Base-by-base conservation (phyloP, 345 rosid species). In the Eucalyptus erythrocorys region DNA sequence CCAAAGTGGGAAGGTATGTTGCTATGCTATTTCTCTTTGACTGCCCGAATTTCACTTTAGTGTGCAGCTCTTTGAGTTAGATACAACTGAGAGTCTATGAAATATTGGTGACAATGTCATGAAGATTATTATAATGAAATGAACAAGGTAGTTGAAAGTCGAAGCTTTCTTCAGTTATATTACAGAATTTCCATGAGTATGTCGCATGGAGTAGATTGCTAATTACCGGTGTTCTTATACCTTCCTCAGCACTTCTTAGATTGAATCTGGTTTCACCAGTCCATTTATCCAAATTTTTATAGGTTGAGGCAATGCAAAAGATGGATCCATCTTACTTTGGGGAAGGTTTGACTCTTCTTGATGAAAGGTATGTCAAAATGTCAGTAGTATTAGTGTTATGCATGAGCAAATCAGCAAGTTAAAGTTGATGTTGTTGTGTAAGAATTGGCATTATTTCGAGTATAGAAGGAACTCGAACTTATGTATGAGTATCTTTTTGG, bases 271-370 rank as follows among this genome's bases (percentile, higher is more conserved):
- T 10, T 76, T 76, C 84, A 22, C 84, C 16, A 5, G 84, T 45
- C 68, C 64, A 43, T 32, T 27, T 37, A 48, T 53, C 66, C 64
- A 30, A 76, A 76, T 2, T 91, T 59, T 42, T 71, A 16, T 93
- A 98, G 99, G 97, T 95, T 89, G 93, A 94, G 92, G 81, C 85
- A 89, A 84, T 95, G 48, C 91, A 94, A 22, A 90, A 89, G 88
- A 96, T 98, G 99, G 94, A 66, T 22, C 17, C 8, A 61, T 91
- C 93, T 68, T 89, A 91, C 88, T 97, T 98, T 92, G 99, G 99
- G 87, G 99, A 97, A 92, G 99, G 99, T 34, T 93, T 98, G 92
- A 95, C 99, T 87, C 97, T 97, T 88, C 92, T 95, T 85, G 96
- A 96, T 30, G 93, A 94, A 89, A 98, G 95, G 99, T 98, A 66